Evolutionary conservation across 768 basidiomycete genomes (phyloP).

Genomic region (Tephrocybe rancida): DNA sequence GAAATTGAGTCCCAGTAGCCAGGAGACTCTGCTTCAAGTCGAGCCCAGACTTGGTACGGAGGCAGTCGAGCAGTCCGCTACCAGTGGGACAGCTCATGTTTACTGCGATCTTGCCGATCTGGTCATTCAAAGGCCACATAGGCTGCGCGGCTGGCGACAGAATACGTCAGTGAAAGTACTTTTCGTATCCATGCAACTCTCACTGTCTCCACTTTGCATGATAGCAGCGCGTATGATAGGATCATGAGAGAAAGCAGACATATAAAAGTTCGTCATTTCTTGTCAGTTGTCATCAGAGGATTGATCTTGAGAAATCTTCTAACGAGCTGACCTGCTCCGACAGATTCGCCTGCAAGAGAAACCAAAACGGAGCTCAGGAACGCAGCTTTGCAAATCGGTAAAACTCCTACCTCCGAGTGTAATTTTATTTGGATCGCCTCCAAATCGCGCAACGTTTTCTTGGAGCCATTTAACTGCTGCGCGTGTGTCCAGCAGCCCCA

Average conservation of each 20-base stretch:
- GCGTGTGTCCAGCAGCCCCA: constrained; percentile 53
- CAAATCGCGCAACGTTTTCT: constrained; percentile 41
- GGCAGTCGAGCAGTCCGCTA: constrained; percentile 28
- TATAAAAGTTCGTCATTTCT: constrained; percentile 37
- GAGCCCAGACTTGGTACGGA: constrained; percentile 26
- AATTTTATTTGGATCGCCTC: constrained; percentile 46
- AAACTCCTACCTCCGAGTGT: constrained; percentile 38
- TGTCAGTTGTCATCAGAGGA: no score
- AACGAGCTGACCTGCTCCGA: constrained; percentile 29
- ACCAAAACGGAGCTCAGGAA: not conserved
- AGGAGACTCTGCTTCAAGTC: constrained; percentile 26
- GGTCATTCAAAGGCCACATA: constrained; percentile 33
- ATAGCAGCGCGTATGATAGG: constrained; percentile 34
- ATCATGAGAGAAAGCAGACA: constrained; percentile 28
- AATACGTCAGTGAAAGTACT: not conserved
- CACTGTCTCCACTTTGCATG: constrained; percentile 37
- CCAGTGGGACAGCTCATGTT: constrained; percentile 28
- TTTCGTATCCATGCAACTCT: constrained; percentile 1
- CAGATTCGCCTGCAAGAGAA: constrained; percentile 28
- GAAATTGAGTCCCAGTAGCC: constrained; percentile 32
- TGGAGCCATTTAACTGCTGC: constrained; percentile 46
- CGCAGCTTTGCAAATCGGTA: not conserved
- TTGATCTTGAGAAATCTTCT: not conserved
- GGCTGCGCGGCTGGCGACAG: constrained; percentile 28
- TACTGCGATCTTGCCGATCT: constrained; percentile 28